Evolutionary conservation across 2,329 filamentous ascomycete genomes (phyloP), one percentile per base, ranked within the genome.

Genomic region (Sclerotiophoma versabilis): DNA sequence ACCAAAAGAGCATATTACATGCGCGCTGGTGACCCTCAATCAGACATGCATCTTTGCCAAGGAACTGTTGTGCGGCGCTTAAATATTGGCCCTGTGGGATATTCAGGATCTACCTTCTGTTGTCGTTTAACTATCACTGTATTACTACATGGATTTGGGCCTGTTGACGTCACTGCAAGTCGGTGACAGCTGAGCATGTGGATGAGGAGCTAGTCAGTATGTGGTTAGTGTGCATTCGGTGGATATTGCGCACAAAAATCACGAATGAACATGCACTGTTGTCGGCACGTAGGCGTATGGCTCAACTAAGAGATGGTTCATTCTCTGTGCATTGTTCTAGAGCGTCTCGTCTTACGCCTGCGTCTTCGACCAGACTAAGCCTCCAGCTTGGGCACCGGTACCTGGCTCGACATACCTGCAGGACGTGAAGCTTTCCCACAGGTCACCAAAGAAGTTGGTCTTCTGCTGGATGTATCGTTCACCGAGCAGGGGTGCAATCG

Each of bases 321-420:
- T 3, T 15, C 29, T n/a, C 19, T 41, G 19, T 14, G 33, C 15
- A 39, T 42, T 41, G n/a, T 25, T 48, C 25, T 25, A 37, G 0
- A 15, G 15, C 12, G 15, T 11, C 11, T 3, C 66, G 26, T 32
- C 19, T 49, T 27, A 46, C 3, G 37, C 23, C 32, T 53, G 36
- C 4, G 25, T 47, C 53, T 62, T 62, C 9, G 57, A 42, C 59
- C 59, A 62, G 1, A 62, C 53, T 11, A 64, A 30, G 7, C 58
- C 56, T 19, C 62, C 62, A 52, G 53, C 53, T 11, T 58, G 44
- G 9, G 42, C 58, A 17, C 58, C 56, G 10, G 59, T 58, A 23
- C 60, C 62, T 7, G 53, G 50, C 49, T 68, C 63, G 30, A 70
- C 64, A 15, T 55, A 64, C 53, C 64, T 63, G 59, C 60, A 68